These are phyloP conservation scores for Wallacemonas rigidus DNA, from an alignment of 208 protist genomes.

Conservation along the genomic window DNA sequence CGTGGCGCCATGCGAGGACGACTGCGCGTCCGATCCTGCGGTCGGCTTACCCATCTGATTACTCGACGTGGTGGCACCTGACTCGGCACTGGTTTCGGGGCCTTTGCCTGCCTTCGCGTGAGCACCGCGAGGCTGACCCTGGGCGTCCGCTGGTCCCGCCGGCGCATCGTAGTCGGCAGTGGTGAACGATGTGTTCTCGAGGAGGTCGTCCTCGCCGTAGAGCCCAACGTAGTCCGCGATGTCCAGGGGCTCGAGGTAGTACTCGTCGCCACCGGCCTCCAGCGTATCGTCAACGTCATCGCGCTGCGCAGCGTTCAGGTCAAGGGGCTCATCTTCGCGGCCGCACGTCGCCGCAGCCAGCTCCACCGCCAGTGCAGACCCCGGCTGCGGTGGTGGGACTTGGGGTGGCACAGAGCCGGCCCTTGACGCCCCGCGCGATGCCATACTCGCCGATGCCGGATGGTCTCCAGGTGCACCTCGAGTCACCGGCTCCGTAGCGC, in stretches of 20 bases:
- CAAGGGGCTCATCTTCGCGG: constrained; percentile 1
- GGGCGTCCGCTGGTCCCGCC: neutral
- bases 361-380: constrained; percentile 20
- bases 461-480: too few relatives aligned
- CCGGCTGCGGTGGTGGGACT: neutral
- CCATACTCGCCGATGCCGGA: too few relatives aligned
- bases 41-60: neutral
- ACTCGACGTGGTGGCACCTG: neutral
- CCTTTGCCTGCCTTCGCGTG: constrained; percentile 19
- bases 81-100: constrained; percentile 2
- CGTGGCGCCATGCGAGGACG: too few relatives aligned
- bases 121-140: too few relatives aligned
- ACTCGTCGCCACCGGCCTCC: constrained; percentile 36
- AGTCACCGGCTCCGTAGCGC: too few relatives aligned
- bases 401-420: too few relatives aligned
- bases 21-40: too few relatives aligned
- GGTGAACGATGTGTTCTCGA: constrained; percentile 34
- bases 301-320: neutral
- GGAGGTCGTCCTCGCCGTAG: constrained; percentile 33
- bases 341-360: constrained; percentile 6
- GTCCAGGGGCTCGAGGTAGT: constrained; percentile 51
- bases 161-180: constrained; percentile 28
- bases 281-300: constrained; percentile 7
- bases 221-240: constrained; percentile 31
- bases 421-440: too few relatives aligned